Conservation (phyloP, 768 basidiomycete genomes). For the Trichaptum fuscoviolaceum region DNA sequence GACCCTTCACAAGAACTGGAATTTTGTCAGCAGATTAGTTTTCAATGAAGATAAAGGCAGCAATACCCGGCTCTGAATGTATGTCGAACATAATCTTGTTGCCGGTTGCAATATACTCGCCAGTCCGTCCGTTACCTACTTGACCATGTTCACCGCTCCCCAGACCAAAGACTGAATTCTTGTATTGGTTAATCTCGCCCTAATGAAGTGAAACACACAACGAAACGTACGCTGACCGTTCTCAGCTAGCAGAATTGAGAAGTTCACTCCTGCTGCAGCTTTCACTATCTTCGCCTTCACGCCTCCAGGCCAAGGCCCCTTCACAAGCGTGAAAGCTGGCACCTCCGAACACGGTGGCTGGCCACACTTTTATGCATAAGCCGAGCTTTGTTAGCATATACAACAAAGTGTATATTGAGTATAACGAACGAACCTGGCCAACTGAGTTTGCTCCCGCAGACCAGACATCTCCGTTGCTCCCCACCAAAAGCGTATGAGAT, state of each 20-base stretch:
- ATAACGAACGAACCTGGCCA: slow-evolving; percentile 56
- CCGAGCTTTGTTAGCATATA: slow-evolving; percentile 5
- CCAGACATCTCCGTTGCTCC: slow-evolving; percentile 79
- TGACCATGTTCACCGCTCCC: slow-evolving; percentile 94
- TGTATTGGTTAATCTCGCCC: neutral
- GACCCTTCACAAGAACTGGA: slow-evolving; percentile 66
- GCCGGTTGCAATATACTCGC: slow-evolving; percentile 84
- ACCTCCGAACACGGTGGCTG: slow-evolving; percentile 63
- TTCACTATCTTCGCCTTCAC: slow-evolving; percentile 60
- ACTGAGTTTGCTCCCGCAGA: slow-evolving; percentile 73
- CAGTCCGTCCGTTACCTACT: slow-evolving; percentile 86
- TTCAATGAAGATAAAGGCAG: slow-evolving; percentile 4
- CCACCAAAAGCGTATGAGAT: slow-evolving; percentile 78
- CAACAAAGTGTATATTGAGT: too few species aligned
- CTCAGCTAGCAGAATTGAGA: slow-evolving; percentile 78
- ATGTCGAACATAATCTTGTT: slow-evolving; percentile 83
- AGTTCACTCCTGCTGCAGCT: slow-evolving; percentile 78
- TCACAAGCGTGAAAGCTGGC: slow-evolving; percentile 55
- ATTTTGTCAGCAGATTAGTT: slow-evolving; percentile 1
- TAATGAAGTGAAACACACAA: neutral
- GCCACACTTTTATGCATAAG: slow-evolving; percentile 50
- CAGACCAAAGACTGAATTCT: slow-evolving; percentile 67
- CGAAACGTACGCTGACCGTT: slow-evolving; percentile 66
- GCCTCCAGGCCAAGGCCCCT: slow-evolving; percentile 50
- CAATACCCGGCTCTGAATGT: slow-evolving; percentile 61